Base-by-base conservation (phyloP, 2,329 filamentous ascomycete species). In the Exserohilum rostratum region DNA sequence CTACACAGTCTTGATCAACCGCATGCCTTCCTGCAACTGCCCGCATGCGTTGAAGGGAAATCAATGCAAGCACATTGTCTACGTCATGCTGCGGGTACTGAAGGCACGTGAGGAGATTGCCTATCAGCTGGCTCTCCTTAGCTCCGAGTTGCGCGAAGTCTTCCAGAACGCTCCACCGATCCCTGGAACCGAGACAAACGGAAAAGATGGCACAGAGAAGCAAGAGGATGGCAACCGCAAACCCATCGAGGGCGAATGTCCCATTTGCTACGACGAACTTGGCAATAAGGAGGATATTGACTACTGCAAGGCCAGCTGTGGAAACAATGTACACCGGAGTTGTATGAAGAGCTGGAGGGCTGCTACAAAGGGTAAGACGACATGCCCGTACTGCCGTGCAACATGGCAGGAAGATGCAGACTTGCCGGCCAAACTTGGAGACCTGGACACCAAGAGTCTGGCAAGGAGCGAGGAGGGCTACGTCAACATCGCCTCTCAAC, bases 21-120 rank as follows among this genome's bases (percentile, higher is more conserved):
- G 82, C 47, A 63, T 78, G 10, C 84, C 85, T 0, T 73, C 61
- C 5, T 87, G 85, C 70, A 78, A 78, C 51, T 87, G 85, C 66
- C 83, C 83, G 0, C 81, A 86, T 68, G 76, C 78, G 1, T 56
- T 42, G 30, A 83, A 83, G 53, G 82, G 84, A 4, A 82, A 84
- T 39, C 82, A 86, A 62, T 89, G 86, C 79, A 88, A 88, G 66
- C 87, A 90, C 61, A 76, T 86, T 22, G 57, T 88, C 38, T 89
- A 86, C 64, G 83, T 86, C 18, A 79, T 87, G 51, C 72, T 82
- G 44, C 81, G 83, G 22, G 81, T 85, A 2, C 77, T 88, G 37
- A 86, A 84, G 73, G 83, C 80, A 1, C 80, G 80, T 0, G 72
- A 78, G 34, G 69, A 86, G 30, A 75, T 87, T 2, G 79, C 80